Conservation (phyloP, 805 yeast genomes). For the Danielia reshetovae region DNA sequence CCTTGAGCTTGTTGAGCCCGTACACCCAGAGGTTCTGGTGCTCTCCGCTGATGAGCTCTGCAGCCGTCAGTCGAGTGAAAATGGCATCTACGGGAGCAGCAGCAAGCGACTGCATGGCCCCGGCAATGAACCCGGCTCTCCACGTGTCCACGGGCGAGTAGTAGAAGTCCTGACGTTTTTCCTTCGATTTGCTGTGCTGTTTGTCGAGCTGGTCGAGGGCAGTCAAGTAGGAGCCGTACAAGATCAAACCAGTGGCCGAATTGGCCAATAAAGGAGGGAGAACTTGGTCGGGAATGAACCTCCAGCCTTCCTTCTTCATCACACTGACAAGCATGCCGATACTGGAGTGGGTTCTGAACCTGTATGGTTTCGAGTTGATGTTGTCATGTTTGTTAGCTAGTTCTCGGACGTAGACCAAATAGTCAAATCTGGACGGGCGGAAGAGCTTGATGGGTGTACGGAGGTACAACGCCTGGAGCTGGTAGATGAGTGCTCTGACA, state of each 20-base stretch:
- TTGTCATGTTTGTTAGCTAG: constrained; percentile 43
- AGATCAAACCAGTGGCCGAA: constrained; percentile 80
- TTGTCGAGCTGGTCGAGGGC: constrained; percentile 33
- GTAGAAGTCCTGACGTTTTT: constrained; percentile 7
- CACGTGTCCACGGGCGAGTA: constrained; percentile 50
- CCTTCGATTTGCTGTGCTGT: constrained; percentile 3
- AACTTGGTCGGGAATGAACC: constrained; percentile 76
- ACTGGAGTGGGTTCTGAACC: constrained; percentile 68
- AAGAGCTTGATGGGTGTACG: constrained; percentile 83
- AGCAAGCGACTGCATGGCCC: constrained; percentile 80
- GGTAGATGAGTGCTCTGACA: constrained; percentile 76
- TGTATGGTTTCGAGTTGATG: constrained; percentile 46
- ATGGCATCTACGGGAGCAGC: constrained; percentile 95
- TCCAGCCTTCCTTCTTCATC: constrained; percentile 76
- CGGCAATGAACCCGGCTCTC: constrained; percentile 81
- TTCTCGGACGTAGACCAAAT: constrained; percentile 63
- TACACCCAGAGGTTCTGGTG: constrained; percentile 76
- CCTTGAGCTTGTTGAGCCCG: constrained; percentile 61
- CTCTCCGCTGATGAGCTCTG: constrained; percentile 64
- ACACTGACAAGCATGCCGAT: constrained; percentile 72
- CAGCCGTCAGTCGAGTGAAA: constrained; percentile 72
- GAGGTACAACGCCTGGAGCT: constrained; percentile 70
- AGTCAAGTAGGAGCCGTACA: constrained; percentile 77
- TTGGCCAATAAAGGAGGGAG: constrained; percentile 87
- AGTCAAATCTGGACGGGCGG: constrained; percentile 87